phyloP scores from a whole-genome alignment of 345 rosid genomes.

The Linum usitatissimum region DNA sequence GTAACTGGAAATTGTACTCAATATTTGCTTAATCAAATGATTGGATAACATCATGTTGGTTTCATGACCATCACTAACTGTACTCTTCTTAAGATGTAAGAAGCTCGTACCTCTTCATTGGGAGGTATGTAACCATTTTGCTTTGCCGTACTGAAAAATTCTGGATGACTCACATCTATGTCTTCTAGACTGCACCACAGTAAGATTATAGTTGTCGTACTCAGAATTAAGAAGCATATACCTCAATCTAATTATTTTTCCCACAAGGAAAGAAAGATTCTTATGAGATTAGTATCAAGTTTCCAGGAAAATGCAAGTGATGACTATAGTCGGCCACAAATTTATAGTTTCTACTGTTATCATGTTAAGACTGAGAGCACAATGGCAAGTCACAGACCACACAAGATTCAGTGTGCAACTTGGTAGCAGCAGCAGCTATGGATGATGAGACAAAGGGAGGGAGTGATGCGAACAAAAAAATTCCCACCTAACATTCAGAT shows the following conservation, averaged over 20 bases:
- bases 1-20: not conserved
- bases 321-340: not conserved
- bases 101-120: conserved; percentile 51
- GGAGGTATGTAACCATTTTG: conserved; percentile 88
- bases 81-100: not conserved
- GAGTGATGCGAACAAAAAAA: not conserved
- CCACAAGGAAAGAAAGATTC: not conserved
- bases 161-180: conserved; percentile 89
- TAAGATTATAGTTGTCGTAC: not conserved
- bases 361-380: not conserved
- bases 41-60: not conserved
- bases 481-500: conserved; percentile 78
- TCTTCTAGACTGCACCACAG: conserved; percentile 71
- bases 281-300: not conserved
- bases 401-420: not conserved
- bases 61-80: not conserved
- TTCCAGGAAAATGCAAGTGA: not conserved
- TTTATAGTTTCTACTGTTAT: not conserved
- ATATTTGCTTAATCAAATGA: not conserved
- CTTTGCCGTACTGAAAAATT: conserved; percentile 79
- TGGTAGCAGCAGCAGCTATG: not conserved
- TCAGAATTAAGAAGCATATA: conserved; percentile 1
- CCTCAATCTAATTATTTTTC: not conserved
- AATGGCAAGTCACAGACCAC: not conserved
- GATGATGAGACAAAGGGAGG: not conserved